A percentile compares a stretch with the other conserved stretches of the same genome.
phyloP scores from a whole-genome alignment of 805 yeast genomes.

The Saturnispora gosingensis region DNA sequence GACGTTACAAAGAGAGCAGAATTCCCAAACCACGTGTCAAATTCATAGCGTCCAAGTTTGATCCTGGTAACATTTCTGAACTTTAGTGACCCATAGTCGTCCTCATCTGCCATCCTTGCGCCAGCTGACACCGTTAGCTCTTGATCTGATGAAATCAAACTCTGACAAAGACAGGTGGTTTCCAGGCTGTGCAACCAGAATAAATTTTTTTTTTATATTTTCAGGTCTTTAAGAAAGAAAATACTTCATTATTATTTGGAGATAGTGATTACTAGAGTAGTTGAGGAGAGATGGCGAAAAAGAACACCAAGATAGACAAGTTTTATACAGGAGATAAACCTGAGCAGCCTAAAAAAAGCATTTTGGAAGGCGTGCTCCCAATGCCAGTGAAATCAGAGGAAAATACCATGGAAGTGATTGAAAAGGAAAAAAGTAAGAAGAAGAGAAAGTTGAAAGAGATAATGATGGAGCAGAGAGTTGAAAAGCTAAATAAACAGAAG shows the following conservation, averaged over 20 bases:
- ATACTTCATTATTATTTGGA: background rate
- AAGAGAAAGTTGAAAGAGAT: slow-evolving; percentile 57
- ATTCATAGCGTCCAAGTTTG: slow-evolving; percentile 54
- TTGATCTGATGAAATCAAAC: background rate
- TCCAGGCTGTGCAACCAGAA: slow-evolving; percentile 9
- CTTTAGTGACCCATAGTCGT: slow-evolving; percentile 52
- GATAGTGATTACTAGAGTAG: background rate
- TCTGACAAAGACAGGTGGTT: background rate
- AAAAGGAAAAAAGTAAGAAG: slow-evolving; percentile 52
- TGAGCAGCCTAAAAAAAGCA: background rate
- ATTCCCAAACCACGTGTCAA: slow-evolving; percentile 85
- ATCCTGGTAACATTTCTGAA: slow-evolving; percentile 57
- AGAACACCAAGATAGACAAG: slow-evolving; percentile 5
- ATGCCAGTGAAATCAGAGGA: slow-evolving; percentile 10
- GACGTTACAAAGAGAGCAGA: slow-evolving; percentile 55
- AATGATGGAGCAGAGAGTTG: slow-evolving; percentile 48
- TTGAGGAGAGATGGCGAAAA: slow-evolving; percentile 3
- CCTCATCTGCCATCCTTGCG: slow-evolving; percentile 24
- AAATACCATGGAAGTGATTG: slow-evolving; percentile 41
- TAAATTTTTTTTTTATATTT: background rate
- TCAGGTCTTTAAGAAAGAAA: slow-evolving; percentile 1
- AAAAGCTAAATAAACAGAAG: slow-evolving; percentile 64
- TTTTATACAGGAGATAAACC: slow-evolving; percentile 5
- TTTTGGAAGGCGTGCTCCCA: background rate
- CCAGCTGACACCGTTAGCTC: background rate